Evolutionary conservation across 2,329 filamentous ascomycete genomes (phyloP).

Genomic region (Didymella keratinophila): DNA sequence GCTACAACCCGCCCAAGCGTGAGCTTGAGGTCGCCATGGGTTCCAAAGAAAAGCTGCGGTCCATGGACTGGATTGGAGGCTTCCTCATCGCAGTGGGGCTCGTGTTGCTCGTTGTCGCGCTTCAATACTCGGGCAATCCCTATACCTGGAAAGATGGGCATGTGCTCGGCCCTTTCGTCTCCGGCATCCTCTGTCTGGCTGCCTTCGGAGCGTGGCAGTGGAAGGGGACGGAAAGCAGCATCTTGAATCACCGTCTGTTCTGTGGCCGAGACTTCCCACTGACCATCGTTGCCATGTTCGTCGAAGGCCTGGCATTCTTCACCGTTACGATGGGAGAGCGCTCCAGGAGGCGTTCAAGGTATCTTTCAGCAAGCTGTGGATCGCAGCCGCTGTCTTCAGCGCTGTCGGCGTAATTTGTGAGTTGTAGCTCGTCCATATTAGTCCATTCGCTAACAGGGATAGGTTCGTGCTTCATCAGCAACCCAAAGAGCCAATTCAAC

Average conservation of each 20-base stretch:
- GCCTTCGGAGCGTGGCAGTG: neutral
- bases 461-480: neutral
- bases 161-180: neutral
- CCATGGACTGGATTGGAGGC: slow-evolving; percentile 4
- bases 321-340: neutral
- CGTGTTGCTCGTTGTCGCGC: neutral
- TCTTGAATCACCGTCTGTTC: slow-evolving; percentile 1
- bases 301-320: neutral
- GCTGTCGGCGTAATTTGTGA: neutral
- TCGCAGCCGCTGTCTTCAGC: neutral
- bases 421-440: neutral
- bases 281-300: neutral
- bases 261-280: neutral
- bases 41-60: neutral
- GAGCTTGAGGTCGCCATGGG: neutral
- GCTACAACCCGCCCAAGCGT: slow-evolving; percentile 4
- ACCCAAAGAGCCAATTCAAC: slow-evolving; percentile 1
- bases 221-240: neutral
- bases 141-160: slow-evolving; percentile 3
- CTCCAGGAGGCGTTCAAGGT: neutral
- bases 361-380: slow-evolving; percentile 1
- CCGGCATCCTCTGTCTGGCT: neutral
- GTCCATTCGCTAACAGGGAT: neutral
- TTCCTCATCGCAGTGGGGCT: neutral
- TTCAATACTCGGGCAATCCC: slow-evolving; percentile 1